Conservation (phyloP, 768 basidiomycete genomes). For the Dacryopinax primogenitus region DNA sequence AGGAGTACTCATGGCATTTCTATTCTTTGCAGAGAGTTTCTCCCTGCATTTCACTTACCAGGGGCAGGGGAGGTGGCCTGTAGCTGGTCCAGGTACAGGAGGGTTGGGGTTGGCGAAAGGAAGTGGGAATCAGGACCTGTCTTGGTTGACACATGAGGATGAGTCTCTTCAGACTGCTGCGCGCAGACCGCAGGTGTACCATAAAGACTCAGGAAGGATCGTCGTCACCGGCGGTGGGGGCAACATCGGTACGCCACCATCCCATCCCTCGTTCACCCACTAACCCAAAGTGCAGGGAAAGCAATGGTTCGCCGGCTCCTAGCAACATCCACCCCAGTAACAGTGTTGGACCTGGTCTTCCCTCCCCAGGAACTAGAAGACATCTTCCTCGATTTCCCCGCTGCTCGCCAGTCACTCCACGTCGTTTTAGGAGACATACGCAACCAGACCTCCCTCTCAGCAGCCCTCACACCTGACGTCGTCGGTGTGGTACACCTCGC, state of each 20-base stretch:
- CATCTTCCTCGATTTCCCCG: slow-evolving; percentile 13
- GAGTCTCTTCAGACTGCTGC: background rate
- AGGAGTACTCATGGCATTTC: background rate
- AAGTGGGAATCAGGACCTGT: too few species aligned
- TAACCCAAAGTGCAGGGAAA: slow-evolving; percentile 14
- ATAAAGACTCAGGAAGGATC: slow-evolving; percentile 16
- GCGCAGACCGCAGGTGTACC: slow-evolving; percentile 11
- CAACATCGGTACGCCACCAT: slow-evolving; percentile 17
- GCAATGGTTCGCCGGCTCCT: slow-evolving; percentile 17
- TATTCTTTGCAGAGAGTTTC: slow-evolving; percentile 9
- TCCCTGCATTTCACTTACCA: background rate
- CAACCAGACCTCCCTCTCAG: slow-evolving; percentile 10
- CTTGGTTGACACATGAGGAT: too few species aligned
- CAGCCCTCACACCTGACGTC: slow-evolving; percentile 16
- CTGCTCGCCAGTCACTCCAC: slow-evolving; percentile 3
- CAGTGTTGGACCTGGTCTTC: slow-evolving; percentile 18
- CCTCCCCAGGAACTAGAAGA: slow-evolving; percentile 16
- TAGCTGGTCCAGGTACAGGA: too few species aligned
- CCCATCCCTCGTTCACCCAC: background rate
- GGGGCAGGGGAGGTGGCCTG: too few species aligned
- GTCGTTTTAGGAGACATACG: slow-evolving; percentile 19
- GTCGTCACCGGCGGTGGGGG: slow-evolving; percentile 19
- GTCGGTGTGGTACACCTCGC: slow-evolving; percentile 19
- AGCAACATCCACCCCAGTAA: slow-evolving; percentile 14
- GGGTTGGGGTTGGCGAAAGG: too few species aligned